These are phyloP conservation scores for Phytophthora pinifolia DNA, from an alignment of 352 stramenopile species.

Conservation along the genomic window DNA sequence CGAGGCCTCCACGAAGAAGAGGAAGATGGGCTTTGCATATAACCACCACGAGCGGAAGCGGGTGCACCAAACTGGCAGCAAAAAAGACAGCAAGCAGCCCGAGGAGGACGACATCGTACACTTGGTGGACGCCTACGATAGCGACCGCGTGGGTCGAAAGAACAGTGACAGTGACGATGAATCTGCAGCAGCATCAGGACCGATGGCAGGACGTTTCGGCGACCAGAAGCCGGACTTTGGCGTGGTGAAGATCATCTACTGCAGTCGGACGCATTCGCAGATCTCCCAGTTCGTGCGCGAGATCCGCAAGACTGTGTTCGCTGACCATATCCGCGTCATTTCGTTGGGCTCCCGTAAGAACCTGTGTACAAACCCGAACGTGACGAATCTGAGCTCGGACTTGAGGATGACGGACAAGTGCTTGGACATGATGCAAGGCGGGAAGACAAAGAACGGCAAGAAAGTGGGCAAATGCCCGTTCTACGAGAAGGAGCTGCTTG, in stretches of 20 bases:
- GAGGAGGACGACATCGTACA: conserved; percentile 48
- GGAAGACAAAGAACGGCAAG: conserved; percentile 49
- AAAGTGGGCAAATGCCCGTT: conserved; percentile 76
- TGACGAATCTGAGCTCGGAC: conserved; percentile 66
- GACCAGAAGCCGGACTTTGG: conserved; percentile 38
- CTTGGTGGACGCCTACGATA: conserved; percentile 81
- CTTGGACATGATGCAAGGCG: conserved; percentile 84
- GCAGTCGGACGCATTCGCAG: conserved; percentile 89
- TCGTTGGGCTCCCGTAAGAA: conserved; percentile 86
- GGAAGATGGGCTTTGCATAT: conserved; percentile 66
- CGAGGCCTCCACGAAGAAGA: conserved; percentile 58
- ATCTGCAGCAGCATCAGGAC: neutral
- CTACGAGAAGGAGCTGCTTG: conserved; percentile 77
- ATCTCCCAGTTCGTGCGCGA: conserved; percentile 89
- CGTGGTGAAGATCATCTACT: conserved; percentile 88
- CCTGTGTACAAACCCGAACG: conserved; percentile 77
- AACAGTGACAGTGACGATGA: conserved; percentile 48
- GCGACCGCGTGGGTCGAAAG: conserved; percentile 32
- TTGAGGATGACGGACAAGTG: conserved; percentile 85
- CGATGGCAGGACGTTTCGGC: conserved; percentile 2
- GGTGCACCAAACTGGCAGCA: conserved; percentile 12
- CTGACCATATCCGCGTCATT: conserved; percentile 66
- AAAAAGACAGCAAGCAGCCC: conserved; percentile 11
- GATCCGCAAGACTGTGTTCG: conserved; percentile 83
- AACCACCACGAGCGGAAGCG: conserved; percentile 64